phyloP scores from a whole-genome alignment of 495 filamentous ascomycete genomes.

The Penicillium canescens region DNA sequence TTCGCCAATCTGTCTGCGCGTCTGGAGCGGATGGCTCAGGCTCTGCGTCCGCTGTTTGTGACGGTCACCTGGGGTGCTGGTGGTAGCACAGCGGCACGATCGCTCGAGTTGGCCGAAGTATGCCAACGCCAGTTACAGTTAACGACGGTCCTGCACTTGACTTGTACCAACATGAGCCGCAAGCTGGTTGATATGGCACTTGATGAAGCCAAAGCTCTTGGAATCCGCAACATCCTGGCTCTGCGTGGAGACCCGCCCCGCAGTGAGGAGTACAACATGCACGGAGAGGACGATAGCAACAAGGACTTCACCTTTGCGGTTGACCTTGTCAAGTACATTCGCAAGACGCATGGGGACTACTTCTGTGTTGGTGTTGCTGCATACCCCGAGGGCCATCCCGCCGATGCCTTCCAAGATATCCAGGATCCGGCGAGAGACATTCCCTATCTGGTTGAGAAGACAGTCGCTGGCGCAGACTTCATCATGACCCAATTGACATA shows the following conservation, averaged over 20 bases:
- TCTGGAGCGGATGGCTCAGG: conserved; percentile 91
- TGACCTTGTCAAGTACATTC: conserved; percentile 89
- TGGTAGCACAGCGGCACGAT: conserved; percentile 85
- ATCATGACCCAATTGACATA: conserved; percentile 99
- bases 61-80: conserved; percentile 98
- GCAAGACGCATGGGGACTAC: conserved; percentile 82
- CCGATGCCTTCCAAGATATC: conserved; percentile 75
- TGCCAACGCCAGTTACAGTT: conserved; percentile 89
- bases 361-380: conserved; percentile 95
- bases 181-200: conserved; percentile 83
- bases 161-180: conserved; percentile 96
- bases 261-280: conserved; percentile 80
- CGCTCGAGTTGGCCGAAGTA: conserved; percentile 90
- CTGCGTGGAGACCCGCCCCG: conserved; percentile 92
- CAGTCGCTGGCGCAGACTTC: conserved; percentile 90
- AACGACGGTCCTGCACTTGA: conserved; percentile 94
- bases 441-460: conserved; percentile 89
- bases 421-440: conserved; percentile 81
- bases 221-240: conserved; percentile 91
- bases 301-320: conserved; percentile 86
- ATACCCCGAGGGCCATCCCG: conserved; percentile 96
- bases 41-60: conserved; percentile 88
- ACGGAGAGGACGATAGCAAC: conserved; percentile 62
- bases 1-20: conserved; percentile 90
- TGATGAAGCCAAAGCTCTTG: conserved; percentile 88